Conservation (phyloP, 345 rosid genomes). For the Cardamine occulta region DNA sequence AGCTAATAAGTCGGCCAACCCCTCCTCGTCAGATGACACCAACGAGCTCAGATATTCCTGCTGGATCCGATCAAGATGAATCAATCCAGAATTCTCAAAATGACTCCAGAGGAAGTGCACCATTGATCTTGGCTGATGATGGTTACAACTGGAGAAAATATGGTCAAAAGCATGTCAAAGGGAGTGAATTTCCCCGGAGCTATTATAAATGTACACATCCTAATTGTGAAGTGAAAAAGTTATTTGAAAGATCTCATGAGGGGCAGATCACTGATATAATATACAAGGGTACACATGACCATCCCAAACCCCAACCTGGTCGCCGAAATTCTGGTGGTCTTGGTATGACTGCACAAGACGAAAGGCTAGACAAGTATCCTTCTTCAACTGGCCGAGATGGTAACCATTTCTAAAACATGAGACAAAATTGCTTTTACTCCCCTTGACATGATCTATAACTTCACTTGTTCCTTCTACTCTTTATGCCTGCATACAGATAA, state of each 20-base stretch:
- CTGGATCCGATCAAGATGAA: constrained; percentile 73
- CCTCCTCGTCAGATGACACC: constrained; percentile 52
- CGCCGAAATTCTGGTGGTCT: constrained; percentile 70
- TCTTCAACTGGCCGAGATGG: constrained; percentile 64
- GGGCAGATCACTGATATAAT: constrained; percentile 89
- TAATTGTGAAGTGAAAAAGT: constrained; percentile 95
- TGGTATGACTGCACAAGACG: constrained; percentile 74
- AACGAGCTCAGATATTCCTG: constrained; percentile 51
- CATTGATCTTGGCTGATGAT: constrained; percentile 67
- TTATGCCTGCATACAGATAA: constrained; percentile 54
- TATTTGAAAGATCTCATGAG: constrained; percentile 90
- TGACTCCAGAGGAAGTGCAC: constrained; percentile 65
- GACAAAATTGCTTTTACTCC: constrained; percentile 14
- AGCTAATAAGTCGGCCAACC: constrained; percentile 65
- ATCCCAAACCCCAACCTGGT: constrained; percentile 93
- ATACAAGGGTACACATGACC: constrained; percentile 96
- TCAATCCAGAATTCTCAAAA: constrained; percentile 57
- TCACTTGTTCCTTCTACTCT: constrained; percentile 25
- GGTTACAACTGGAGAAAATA: constrained; percentile 99
- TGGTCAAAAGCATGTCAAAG: constrained; percentile 98
- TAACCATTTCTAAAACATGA: constrained; percentile 40
- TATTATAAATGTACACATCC: constrained; percentile 99
- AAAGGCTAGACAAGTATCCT: constrained; percentile 60
- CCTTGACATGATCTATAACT: constrained; percentile 6
- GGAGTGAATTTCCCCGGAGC: constrained; percentile 97